phyloP scores from a whole-genome alignment of 306 rosid species.

The Quercus wislizeni region DNA sequence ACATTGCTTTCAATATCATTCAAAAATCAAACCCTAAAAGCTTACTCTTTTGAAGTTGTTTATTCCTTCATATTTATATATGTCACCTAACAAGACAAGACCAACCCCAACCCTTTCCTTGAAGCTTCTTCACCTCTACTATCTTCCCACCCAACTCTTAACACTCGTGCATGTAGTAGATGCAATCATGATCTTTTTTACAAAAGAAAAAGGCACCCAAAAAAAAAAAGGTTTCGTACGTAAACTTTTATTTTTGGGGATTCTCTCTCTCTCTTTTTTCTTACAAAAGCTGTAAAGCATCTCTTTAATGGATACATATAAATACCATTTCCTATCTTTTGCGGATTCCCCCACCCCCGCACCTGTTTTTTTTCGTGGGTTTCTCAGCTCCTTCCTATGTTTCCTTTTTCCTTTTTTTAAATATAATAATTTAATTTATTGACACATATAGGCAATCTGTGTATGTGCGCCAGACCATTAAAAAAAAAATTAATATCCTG shows the following conservation, averaged over 20 bases:
- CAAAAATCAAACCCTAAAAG: no score
- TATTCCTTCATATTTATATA: no score
- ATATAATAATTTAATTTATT: not conserved
- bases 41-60: no score
- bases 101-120: slow-evolving; percentile 23
- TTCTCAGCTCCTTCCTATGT: not conserved
- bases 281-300: not conserved
- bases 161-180: slow-evolving; percentile 8
- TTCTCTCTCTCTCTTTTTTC: not conserved
- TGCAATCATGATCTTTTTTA: slow-evolving; percentile 18
- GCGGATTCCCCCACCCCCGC: no score
- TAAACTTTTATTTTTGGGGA: not conserved
- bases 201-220: not conserved
- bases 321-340: not conserved
- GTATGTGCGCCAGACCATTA: no score
- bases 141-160: slow-evolving; percentile 17
- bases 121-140: slow-evolving; percentile 47
- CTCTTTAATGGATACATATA: not conserved
- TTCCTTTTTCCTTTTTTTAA: not conserved
- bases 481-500: no score
- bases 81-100: not conserved
- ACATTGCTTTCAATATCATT: no score
- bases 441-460: no score
- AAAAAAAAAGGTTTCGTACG: not conserved
- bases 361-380: no score